Evolutionary conservation across 2,329 filamentous ascomycete genomes (phyloP), one percentile per base, ranked within the genome.

Genomic region (Chrysoporthe cubensis): DNA sequence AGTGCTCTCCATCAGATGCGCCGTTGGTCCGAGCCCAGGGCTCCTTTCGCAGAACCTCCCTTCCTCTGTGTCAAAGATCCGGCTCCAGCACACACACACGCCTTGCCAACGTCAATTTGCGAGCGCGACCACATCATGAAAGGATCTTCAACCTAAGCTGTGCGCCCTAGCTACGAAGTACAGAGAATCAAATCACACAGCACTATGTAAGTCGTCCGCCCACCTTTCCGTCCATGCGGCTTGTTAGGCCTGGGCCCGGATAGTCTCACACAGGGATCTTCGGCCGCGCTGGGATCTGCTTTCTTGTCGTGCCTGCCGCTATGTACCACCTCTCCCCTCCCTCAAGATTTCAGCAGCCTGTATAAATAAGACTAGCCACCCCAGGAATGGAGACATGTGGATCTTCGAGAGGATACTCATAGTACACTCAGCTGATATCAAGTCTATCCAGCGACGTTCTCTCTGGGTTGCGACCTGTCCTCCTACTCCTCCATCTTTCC

Each of bases 381-480:
- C 66, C 68, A 66, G 60, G 63, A 68, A 70, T 67, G 62, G 68
- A 57, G 54, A 42, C 59, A n/a, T 46, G 67, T 68, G 67, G 67
- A 68, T 61, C 67, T 66, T 61, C 44, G 52, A 66, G 42, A 52
- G 56, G 52, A 66, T 62, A 68, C 61, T 54, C 50, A 54, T 26
- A 54, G 50, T 40, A 57, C 58, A 14, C 43, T 61, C 42, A 48
- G 43, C 42, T 61, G 58, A 61, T 61, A 61, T 61, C 58, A 61
- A 48, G 21, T 46, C 42, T 61, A 61, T 46, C 40, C 58, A 63
- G 67, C 63, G 46, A 46, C 58, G 26, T 61, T 46, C 42, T 48
- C 58, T 46, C 40, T 66, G 50, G 64, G 44, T 50, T 40, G 59
- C 65, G 61, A 58, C 64, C 57, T 66, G 43, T 54, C 62, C 58